Evolutionary conservation across 2,329 filamentous ascomycete genomes (phyloP).

Genomic region (Scytalidium sp.): DNA sequence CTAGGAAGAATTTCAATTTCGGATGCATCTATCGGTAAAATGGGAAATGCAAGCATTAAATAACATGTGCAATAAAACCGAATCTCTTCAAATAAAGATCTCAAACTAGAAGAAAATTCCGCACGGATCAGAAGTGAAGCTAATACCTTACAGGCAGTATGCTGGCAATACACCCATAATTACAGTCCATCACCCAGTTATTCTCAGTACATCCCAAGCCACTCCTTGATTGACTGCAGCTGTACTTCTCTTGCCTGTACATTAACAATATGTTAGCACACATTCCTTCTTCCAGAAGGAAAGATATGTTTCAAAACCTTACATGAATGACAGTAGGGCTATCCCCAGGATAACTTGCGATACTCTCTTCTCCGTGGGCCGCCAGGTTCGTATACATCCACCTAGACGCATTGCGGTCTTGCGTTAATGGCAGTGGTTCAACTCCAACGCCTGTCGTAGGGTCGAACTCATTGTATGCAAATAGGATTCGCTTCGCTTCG

Average conservation of each 20-base stretch:
- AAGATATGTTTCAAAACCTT: not conserved
- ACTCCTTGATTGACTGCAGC: not conserved
- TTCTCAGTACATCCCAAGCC: not conserved
- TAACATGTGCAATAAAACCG: not conserved
- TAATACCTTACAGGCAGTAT: not conserved
- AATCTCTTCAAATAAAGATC: not conserved
- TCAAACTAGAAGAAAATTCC: not conserved
- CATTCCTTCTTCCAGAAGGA: not conserved
- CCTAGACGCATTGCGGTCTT: not conserved
- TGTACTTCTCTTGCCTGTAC: not conserved
- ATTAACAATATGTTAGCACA: not conserved
- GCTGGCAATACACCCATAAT: not conserved
- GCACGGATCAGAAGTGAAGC: not conserved
- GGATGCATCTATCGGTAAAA: not conserved
- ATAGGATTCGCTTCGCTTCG: not conserved
- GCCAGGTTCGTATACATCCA: not conserved
- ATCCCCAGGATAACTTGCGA: not conserved
- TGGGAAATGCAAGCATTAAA: not conserved
- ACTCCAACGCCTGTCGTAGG: not conserved
- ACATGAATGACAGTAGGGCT: not conserved
- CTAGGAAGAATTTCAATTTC: not conserved
- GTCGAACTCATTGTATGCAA: not conserved
- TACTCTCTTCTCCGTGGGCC: not conserved
- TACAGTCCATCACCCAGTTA: not conserved
- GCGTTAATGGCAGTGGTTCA: not conserved